Evolutionary conservation across 2,329 filamentous ascomycete genomes (phyloP).

Genomic region (Paecilomyces formosus): DNA sequence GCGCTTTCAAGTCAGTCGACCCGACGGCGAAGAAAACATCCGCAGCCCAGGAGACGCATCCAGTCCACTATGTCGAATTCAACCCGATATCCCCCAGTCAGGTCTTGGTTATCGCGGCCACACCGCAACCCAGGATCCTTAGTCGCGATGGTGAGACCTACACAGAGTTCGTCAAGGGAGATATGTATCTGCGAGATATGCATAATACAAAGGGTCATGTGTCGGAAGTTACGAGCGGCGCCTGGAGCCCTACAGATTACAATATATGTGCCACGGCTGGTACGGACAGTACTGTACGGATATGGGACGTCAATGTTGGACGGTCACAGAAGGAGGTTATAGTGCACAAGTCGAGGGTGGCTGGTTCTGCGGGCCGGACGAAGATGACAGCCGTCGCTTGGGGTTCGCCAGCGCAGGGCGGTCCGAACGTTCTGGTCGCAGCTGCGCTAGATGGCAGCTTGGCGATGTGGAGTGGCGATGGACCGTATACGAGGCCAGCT

Average conservation of each 20-base stretch:
- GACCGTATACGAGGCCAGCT: slow-evolving; percentile 72
- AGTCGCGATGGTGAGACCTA: slow-evolving; percentile 80
- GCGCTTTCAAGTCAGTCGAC: slow-evolving; percentile 88
- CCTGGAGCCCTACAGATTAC: slow-evolving; percentile 82
- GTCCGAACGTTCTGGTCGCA: slow-evolving; percentile 68
- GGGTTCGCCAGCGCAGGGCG: slow-evolving; percentile 69
- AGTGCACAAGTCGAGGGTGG: slow-evolving; percentile 88
- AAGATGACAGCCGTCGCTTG: slow-evolving; percentile 91
- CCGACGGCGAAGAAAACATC: slow-evolving; percentile 69
- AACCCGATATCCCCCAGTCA: slow-evolving; percentile 72
- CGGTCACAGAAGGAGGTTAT: slow-evolving; percentile 87
- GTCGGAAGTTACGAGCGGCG: slow-evolving; percentile 79
- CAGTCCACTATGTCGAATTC: slow-evolving; percentile 80
- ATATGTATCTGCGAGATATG: slow-evolving; percentile 98
- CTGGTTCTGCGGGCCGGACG: slow-evolving; percentile 79
- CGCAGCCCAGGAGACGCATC: slow-evolving; percentile 71
- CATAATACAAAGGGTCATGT: slow-evolving; percentile 96
- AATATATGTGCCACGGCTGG: slow-evolving; percentile 85
- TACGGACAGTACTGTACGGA: slow-evolving; percentile 88
- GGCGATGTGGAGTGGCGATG: slow-evolving; percentile 86
- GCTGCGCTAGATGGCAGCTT: slow-evolving; percentile 84
- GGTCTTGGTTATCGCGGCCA: slow-evolving; percentile 80
- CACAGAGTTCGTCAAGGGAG: slow-evolving; percentile 88
- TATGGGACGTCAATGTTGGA: slow-evolving; percentile 94
- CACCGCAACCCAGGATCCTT: slow-evolving; percentile 83